These are phyloP conservation scores for Alternaria hordeiaustralica DNA, from an alignment of 2,329 filamentous ascomycete genomes.

Conservation along the genomic window DNA sequence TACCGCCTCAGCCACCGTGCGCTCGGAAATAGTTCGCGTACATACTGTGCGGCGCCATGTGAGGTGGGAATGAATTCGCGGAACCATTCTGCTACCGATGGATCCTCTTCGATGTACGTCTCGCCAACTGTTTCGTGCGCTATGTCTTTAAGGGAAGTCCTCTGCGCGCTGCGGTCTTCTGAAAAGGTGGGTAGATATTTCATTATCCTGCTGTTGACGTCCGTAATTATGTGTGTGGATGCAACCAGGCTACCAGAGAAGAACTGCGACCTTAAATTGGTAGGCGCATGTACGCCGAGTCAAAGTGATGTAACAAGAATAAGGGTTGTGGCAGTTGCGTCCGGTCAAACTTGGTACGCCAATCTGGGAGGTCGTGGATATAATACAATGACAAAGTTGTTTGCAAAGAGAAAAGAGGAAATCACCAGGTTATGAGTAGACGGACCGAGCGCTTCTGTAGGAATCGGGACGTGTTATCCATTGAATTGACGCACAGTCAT, in stretches of 20 bases:
- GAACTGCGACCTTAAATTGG: not conserved
- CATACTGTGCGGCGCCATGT: constrained; percentile 30
- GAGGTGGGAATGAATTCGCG: constrained; percentile 30
- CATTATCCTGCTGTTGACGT: constrained; percentile 3
- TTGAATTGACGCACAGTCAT: constrained; percentile 16
- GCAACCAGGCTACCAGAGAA: not conserved
- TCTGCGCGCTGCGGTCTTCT: constrained; percentile 19
- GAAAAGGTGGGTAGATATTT: constrained; percentile 23
- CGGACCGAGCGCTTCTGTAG: not conserved
- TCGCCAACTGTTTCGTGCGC: constrained; percentile 30
- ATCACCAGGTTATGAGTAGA: not conserved
- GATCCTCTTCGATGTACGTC: constrained; percentile 38
- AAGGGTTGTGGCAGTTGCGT: not conserved
- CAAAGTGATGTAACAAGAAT: not conserved
- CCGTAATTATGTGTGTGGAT: not conserved
- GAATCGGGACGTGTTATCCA: constrained; percentile 3
- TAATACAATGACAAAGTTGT: not conserved
- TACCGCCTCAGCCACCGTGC: constrained; percentile 36
- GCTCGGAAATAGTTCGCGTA: constrained; percentile 35
- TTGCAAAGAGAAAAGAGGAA: not conserved
- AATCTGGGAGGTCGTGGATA: not conserved
- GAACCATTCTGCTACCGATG: constrained; percentile 38
- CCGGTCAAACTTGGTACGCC: not conserved
- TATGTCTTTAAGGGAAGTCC: constrained; percentile 19
- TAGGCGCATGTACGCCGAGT: not conserved